Evolutionary conservation across 495 filamentous ascomycete genomes (phyloP).

Genomic region (Pyronema omphalodes): DNA sequence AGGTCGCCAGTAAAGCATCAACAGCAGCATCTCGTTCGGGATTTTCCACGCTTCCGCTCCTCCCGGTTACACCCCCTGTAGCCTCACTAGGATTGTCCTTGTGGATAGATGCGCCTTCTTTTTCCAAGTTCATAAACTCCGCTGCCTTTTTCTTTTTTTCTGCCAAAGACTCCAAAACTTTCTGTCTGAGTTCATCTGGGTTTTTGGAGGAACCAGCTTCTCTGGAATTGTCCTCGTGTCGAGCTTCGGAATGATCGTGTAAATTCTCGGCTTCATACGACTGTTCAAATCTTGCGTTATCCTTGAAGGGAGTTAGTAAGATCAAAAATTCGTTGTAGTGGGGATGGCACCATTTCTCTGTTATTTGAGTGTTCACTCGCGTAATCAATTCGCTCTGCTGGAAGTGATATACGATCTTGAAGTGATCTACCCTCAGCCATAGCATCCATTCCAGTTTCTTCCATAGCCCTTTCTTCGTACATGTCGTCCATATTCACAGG

Average conservation of each 20-base stretch:
- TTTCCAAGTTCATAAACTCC: slow-evolving; percentile 23
- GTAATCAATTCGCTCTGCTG: neutral
- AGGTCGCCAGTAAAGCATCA: slow-evolving; percentile 14
- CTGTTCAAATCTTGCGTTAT: neutral
- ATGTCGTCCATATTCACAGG: slow-evolving; percentile 1
- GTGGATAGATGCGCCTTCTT: slow-evolving; percentile 16
- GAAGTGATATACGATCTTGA: slow-evolving; percentile 2
- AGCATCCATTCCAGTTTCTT: neutral
- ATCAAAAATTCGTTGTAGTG: neutral
- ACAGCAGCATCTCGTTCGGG: slow-evolving; percentile 23
- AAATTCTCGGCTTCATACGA: neutral
- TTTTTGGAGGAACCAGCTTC: slow-evolving; percentile 9
- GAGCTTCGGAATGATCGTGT: neutral
- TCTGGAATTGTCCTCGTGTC: neutral
- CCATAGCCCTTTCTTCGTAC: neutral
- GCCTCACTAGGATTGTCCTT: slow-evolving; percentile 12
- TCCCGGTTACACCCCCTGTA: slow-evolving; percentile 7
- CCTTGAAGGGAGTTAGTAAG: neutral
- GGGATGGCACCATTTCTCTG: slow-evolving; percentile 1
- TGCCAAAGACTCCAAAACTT: slow-evolving; percentile 19
- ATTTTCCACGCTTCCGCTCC: slow-evolving; percentile 11
- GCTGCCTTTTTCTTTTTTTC: slow-evolving; percentile 24
- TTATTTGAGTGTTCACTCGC: neutral
- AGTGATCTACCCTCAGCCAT: neutral
- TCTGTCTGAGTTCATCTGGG: slow-evolving; percentile 8